Conservation (phyloP, 441 rosid genomes). For the Bocquillonia castaneifolia region DNA sequence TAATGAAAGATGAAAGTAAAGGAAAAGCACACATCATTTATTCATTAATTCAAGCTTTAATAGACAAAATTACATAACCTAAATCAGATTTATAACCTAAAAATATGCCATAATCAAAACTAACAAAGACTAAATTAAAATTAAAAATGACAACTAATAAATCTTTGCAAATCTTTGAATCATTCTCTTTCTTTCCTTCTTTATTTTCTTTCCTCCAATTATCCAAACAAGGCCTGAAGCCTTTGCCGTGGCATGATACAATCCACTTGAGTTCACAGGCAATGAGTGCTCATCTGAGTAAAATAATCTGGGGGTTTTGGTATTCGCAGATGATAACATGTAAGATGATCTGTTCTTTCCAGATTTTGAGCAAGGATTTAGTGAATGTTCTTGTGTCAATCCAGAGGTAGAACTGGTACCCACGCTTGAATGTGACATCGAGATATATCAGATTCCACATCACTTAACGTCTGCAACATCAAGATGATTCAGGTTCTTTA, state of each 20-base stretch:
- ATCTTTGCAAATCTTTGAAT: too few species aligned
- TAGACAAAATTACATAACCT: too few species aligned
- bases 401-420: neutral
- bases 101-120: too few species aligned
- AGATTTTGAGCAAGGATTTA: neutral
- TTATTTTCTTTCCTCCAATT: too few species aligned
- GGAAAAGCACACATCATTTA: too few species aligned
- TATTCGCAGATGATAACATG: neutral
- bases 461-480: slow-evolving; percentile 25
- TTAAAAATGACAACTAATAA: too few species aligned
- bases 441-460: slow-evolving; percentile 27
- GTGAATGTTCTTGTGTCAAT: slow-evolving; percentile 3
- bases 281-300: neutral
- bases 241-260: neutral
- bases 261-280: neutral
- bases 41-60: too few species aligned
- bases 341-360: neutral
- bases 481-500: neutral
- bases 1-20: too few species aligned
- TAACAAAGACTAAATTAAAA: too few species aligned
- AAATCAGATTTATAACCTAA: too few species aligned
- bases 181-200: too few species aligned
- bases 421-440: slow-evolving; percentile 9
- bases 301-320: neutral
- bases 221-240: neutral